These are phyloP conservation scores for Cafeteria roenbergensis DNA, from an alignment of 108 stramenopile genomes.

Conservation along the genomic window DNA sequence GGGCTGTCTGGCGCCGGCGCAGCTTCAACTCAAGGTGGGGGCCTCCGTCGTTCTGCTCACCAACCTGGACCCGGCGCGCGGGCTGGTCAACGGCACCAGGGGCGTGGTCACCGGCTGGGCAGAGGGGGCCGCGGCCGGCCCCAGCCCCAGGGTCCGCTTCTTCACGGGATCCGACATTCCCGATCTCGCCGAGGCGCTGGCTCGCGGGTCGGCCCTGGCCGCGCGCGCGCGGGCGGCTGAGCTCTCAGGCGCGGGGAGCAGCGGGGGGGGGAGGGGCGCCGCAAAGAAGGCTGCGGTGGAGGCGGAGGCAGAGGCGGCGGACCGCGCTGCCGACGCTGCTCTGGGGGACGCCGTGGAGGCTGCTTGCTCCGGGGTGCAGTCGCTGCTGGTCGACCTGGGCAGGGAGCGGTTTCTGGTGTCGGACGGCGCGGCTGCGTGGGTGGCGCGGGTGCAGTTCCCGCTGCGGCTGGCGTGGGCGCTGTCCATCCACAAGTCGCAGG, in stretches of 20 bases:
- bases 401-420: background rate
- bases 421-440: background rate
- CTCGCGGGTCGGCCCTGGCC: no score
- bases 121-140: background rate
- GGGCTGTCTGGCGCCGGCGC: constrained; percentile 5
- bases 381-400: background rate
- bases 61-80: constrained; percentile 25
- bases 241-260: no score
- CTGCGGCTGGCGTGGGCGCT: constrained; percentile 58
- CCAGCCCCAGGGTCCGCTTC: no score
- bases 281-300: no score
- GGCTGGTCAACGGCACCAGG: constrained; percentile 56
- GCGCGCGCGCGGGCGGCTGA: no score
- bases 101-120: constrained; percentile 36
- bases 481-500: constrained; percentile 63
- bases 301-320: no score
- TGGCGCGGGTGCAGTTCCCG: constrained; percentile 36
- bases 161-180: no score
- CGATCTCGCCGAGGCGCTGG: no score
- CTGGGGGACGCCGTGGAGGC: no score
- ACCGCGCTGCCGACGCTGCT: no score
- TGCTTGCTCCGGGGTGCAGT: no score
- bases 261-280: no score
- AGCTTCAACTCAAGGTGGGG: constrained; percentile 21
- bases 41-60: constrained; percentile 37